A percentile compares a stretch with the other conserved stretches of the same genome.
These are phyloP conservation scores for Quillaja saponaria DNA, from an alignment of 306 rosid genomes.

Conservation along the genomic window DNA sequence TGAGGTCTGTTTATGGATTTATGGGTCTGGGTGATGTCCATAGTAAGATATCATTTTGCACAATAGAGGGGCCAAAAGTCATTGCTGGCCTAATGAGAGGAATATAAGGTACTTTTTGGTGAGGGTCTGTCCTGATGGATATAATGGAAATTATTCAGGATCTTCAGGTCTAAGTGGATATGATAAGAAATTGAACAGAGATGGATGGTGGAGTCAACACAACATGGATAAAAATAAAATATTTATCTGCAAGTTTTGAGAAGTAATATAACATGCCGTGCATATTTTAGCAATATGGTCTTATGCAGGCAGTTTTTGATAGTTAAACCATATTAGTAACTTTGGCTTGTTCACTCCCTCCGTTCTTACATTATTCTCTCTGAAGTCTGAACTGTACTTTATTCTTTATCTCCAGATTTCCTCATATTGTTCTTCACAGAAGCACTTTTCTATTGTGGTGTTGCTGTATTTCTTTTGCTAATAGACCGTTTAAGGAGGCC, in stretches of 20 bases:
- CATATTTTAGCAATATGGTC: too few species aligned
- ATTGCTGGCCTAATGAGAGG: neutral
- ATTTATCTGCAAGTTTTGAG: neutral
- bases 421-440: slow-evolving; percentile 98
- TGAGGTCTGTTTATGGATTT: neutral
- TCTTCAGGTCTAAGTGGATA: slow-evolving; percentile 20
- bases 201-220: neutral
- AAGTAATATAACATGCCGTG: neutral
- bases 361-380: slow-evolving; percentile 6
- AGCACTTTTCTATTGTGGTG: slow-evolving; percentile 92
- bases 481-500: slow-evolving; percentile 71
- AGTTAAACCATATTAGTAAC: slow-evolving; percentile 16
- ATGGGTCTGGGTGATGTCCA: slow-evolving; percentile 18
- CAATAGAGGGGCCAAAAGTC: neutral
- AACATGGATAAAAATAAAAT: slow-evolving; percentile 12
- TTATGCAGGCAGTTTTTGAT: slow-evolving; percentile 1
- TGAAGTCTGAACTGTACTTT: slow-evolving; percentile 5
- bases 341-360: slow-evolving; percentile 19
- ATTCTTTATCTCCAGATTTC: slow-evolving; percentile 68
- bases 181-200: slow-evolving; percentile 18
- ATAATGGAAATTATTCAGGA: slow-evolving; percentile 19
- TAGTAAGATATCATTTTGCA: slow-evolving; percentile 18
- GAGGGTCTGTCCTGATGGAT: slow-evolving; percentile 20
- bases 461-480: slow-evolving; percentile 69
- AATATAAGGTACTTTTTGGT: neutral